These are phyloP conservation scores for Hypericum perforatum DNA, from an alignment of 345 rosid species.

Conservation along the genomic window DNA sequence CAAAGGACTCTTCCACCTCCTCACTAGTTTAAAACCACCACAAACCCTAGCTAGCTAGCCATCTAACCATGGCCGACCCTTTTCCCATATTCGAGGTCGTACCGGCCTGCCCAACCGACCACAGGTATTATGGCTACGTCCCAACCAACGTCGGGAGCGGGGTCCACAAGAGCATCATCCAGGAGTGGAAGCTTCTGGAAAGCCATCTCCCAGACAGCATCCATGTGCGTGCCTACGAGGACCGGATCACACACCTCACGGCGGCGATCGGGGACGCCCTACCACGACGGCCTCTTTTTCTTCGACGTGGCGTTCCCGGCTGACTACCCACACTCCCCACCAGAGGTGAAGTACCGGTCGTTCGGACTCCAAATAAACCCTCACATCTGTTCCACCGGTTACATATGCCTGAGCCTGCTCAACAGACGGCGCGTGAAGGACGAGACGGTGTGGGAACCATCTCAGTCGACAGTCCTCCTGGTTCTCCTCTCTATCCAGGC, in stretches of 20 bases:
- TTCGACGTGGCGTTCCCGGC: conserved; percentile 49
- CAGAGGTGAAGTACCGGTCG: conserved; percentile 32
- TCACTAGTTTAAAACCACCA: too few species aligned
- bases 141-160: conserved; percentile 12
- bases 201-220: conserved; percentile 40
- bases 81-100: conserved; percentile 35
- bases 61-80: neutral
- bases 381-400: conserved; percentile 35
- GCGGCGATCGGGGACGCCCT: conserved; percentile 54
- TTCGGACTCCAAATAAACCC: conserved; percentile 52
- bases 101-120: conserved; percentile 27
- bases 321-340: conserved; percentile 41
- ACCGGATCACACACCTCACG: conserved; percentile 35
- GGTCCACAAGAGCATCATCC: conserved; percentile 35
- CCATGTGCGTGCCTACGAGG: conserved; percentile 46
- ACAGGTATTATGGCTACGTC: conserved; percentile 11
- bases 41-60: too few species aligned
- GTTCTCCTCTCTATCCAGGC: conserved; percentile 50
- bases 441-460: conserved; percentile 41
- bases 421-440: conserved; percentile 43
- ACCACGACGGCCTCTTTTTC: conserved; percentile 58
- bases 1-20: too few species aligned
- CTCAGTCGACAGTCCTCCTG: conserved; percentile 39
- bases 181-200: conserved; percentile 45
- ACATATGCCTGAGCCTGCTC: conserved; percentile 44